phyloP scores from a whole-genome alignment of 176 grass and related monocot species.

The Chrysopogon serrulatus region DNA sequence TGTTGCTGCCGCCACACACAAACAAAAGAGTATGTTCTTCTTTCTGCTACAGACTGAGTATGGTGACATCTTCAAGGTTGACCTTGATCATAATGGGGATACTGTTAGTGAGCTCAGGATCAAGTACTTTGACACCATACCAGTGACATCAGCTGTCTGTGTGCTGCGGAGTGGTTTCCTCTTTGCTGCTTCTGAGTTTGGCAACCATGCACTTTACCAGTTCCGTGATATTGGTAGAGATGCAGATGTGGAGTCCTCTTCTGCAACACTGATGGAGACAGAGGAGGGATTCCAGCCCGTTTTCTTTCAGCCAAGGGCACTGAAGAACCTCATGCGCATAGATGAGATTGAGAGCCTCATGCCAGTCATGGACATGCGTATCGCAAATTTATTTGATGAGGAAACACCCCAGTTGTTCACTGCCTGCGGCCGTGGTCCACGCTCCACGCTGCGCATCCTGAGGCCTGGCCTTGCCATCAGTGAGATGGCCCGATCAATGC shows the following conservation, averaged over 20 bases:
- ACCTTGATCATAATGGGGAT: slow-evolving; percentile 67
- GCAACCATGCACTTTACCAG: slow-evolving; percentile 88
- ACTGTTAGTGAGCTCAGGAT: slow-evolving; percentile 83
- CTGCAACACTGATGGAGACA: slow-evolving; percentile 88
- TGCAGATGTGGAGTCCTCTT: slow-evolving; percentile 90
- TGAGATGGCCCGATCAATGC: slow-evolving; percentile 91
- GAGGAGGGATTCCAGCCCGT: slow-evolving; percentile 97
- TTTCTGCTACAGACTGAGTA: slow-evolving; percentile 91
- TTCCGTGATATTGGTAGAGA: slow-evolving; percentile 87
- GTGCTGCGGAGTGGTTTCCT: slow-evolving; percentile 79
- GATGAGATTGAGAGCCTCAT: slow-evolving; percentile 40
- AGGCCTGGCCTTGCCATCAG: slow-evolving; percentile 95
- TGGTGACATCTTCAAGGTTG: slow-evolving; percentile 89
- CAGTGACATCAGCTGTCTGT: slow-evolving; percentile 74
- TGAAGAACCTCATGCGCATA: slow-evolving; percentile 57
- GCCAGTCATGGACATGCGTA: slow-evolving; percentile 95
- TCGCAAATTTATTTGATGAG: slow-evolving; percentile 96
- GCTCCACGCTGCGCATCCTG: slow-evolving; percentile 75
- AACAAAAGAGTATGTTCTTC: slow-evolving; percentile 91
- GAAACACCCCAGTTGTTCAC: slow-evolving; percentile 94
- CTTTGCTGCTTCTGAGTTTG: slow-evolving; percentile 86
- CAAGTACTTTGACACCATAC: slow-evolving; percentile 96
- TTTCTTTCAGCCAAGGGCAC: slow-evolving; percentile 82
- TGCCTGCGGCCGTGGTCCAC: slow-evolving; percentile 76
- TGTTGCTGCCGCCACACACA: slow-evolving; percentile 88